A percentile compares a stretch with the other conserved stretches of the same genome.
Evolutionary conservation across 208 protist species (phyloP).

Genomic region (Wallacemonas rigidus): DNA sequence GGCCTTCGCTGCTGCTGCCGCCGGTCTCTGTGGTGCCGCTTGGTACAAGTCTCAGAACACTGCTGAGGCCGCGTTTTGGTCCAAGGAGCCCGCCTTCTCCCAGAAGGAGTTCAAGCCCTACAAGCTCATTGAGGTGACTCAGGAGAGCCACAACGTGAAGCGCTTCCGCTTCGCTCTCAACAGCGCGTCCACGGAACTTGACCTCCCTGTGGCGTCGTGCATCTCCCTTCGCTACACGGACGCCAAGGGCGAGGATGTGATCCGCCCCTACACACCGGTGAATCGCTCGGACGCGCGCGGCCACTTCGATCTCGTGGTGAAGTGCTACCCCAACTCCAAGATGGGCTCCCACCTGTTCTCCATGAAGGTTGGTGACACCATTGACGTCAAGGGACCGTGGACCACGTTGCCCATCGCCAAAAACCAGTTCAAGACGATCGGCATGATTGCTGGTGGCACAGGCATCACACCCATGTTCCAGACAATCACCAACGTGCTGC

Average conservation of each 20-base stretch:
- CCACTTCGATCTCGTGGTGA: slow-evolving; percentile 76
- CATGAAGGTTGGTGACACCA: slow-evolving; percentile 81
- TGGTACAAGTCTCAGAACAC: slow-evolving; percentile 30
- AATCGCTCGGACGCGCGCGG: slow-evolving; percentile 54
- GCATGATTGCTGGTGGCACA: slow-evolving; percentile 88
- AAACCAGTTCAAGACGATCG: slow-evolving; percentile 69
- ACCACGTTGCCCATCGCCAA: slow-evolving; percentile 65
- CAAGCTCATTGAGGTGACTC: slow-evolving; percentile 52
- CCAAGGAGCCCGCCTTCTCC: slow-evolving; percentile 48
- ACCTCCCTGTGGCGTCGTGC: slow-evolving; percentile 59
- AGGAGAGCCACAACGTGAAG: slow-evolving; percentile 71
- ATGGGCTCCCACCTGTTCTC: slow-evolving; percentile 87
- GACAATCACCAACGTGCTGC: slow-evolving; percentile 65
- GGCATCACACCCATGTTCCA: slow-evolving; percentile 93
- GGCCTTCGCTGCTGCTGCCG: slow-evolving; percentile 35
- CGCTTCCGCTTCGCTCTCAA: slow-evolving; percentile 64
- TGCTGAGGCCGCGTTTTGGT: slow-evolving; percentile 27
- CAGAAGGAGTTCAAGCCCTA: slow-evolving; percentile 63
- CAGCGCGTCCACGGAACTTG: slow-evolving; percentile 31
- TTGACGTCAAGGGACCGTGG: slow-evolving; percentile 85
- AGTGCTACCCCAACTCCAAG: slow-evolving; percentile 85
- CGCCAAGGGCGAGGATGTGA: slow-evolving; percentile 60
- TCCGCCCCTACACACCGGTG: slow-evolving; percentile 81
- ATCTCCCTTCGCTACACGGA: slow-evolving; percentile 66
- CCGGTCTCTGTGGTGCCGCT: slow-evolving; percentile 34